Percentiles rank a stretch among this genome's conserved stretches.
phyloP scores from a whole-genome alignment of 768 basidiomycete genomes.

The Clavaria fumosa region DNA sequence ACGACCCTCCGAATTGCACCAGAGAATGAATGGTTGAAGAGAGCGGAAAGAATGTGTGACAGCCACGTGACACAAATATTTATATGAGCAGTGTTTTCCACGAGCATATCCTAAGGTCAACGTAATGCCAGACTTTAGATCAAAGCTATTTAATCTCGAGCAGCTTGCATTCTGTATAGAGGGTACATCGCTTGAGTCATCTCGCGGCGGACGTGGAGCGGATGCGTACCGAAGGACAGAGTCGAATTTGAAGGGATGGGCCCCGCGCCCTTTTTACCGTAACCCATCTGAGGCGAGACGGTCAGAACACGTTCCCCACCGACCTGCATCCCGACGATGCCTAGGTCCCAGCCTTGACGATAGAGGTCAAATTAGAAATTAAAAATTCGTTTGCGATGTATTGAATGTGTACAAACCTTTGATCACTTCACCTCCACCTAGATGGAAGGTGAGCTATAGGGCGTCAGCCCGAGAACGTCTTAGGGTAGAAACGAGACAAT shows the following conservation, averaged over 20 bases:
- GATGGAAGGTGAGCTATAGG: slow-evolving; percentile 51
- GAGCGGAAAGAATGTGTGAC: too few relatives aligned
- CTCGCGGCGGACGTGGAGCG: not conserved
- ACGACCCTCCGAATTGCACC: too few relatives aligned
- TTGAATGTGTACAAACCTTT: slow-evolving; percentile 37
- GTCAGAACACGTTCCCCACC: slow-evolving; percentile 75
- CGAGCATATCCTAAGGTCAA: too few relatives aligned
- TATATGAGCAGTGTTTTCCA: too few relatives aligned
- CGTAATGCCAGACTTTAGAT: slow-evolving; percentile 16
- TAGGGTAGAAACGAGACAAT: slow-evolving; percentile 1
- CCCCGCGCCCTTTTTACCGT: slow-evolving; percentile 43
- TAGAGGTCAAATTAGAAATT: not conserved
- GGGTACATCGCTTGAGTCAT: not conserved
- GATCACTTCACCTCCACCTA: slow-evolving; percentile 87
- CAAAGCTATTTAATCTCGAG: slow-evolving; percentile 40
- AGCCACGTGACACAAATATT: too few relatives aligned
- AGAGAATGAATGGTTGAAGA: too few relatives aligned
- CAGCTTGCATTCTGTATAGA: slow-evolving; percentile 50
- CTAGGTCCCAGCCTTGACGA: slow-evolving; percentile 71
- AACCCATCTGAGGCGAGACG: slow-evolving; percentile 55
- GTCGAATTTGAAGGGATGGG: slow-evolving; percentile 72
- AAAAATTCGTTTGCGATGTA: not conserved
- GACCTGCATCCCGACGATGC: slow-evolving; percentile 82
- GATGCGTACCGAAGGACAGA: slow-evolving; percentile 59
- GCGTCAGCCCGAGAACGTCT: not conserved